Evolutionary conservation across 176 grass and related monocot species (phyloP).

Genomic region (Zizania latifolia): DNA sequence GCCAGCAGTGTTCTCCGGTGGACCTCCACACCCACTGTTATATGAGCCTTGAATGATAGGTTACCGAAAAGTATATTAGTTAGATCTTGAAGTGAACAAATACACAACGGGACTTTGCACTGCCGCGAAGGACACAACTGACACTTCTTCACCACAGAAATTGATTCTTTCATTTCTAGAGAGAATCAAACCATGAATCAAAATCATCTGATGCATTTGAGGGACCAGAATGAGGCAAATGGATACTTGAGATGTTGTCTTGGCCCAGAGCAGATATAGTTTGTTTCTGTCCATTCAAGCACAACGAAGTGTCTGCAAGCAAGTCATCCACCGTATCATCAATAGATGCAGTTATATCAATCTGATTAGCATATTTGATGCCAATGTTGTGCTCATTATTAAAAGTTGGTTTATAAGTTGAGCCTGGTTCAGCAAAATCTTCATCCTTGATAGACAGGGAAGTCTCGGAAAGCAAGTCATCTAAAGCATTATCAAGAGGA

Average conservation of each 20-base stretch:
- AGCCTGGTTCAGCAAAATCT: neutral
- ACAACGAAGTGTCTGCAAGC: constrained; percentile 19
- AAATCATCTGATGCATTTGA: constrained; percentile 52
- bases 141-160: neutral
- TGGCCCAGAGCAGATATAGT: neutral
- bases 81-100: neutral
- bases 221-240: neutral
- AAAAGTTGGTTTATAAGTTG: constrained; percentile 6
- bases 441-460: constrained; percentile 18
- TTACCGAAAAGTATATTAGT: neutral
- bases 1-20: neutral
- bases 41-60: neutral
- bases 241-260: constrained; percentile 1
- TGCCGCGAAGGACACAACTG: neutral
- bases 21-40: neutral
- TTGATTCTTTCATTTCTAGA: constrained; percentile 11
- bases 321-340: constrained; percentile 56
- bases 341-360: constrained; percentile 3
- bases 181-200: constrained; percentile 83
- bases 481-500: constrained; percentile 45
- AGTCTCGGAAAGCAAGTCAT: constrained; percentile 61
- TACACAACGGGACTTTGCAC: neutral
- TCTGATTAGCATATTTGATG: constrained; percentile 7
- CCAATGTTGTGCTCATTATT: neutral
- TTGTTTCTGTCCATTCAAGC: constrained; percentile 33